Base-by-base conservation (phyloP, 2,329 filamentous ascomycete genomes). In the Fusarium penzigii region DNA sequence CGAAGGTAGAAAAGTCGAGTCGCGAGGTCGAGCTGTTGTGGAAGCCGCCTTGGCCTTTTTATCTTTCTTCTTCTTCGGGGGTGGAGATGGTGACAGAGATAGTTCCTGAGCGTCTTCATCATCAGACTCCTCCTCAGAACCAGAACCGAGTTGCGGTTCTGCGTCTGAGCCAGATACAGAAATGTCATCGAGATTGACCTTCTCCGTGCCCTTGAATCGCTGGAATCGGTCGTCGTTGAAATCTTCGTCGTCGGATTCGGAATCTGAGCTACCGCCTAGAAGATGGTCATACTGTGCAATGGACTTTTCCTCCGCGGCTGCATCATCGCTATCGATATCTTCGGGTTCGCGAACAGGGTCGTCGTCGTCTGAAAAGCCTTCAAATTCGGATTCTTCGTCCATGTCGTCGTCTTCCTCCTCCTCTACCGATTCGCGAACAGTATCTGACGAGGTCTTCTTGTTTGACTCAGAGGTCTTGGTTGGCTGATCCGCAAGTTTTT, bases 1-100 rank as follows among this genome's bases (percentile, higher is more conserved):
- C 1, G 86, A 85, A 0, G 90, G 90, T 2, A 94, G 74, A 67
- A 92, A 91, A 1, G 82, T 82, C 1, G 88, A 83, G 49, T 72
- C 72, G 40, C 57, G 61, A 1, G 58, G 54, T 2, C 56, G 58
- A 17, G 53, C 42, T 13, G 57, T 29, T 5, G 44, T 42, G 11
- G 53, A 38, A 4, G 42, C 49, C 20, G 47, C 44, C 56, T 63
- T 71, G 16, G 62, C 50, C 54, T 70, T 74, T 49, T 72, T 74
- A 25, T 25, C 20, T 20, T 61, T 51, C 45, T 65, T 67, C 52
- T 67, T 71, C 14, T 60, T 54, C 11, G 68, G 69, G 5, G 64
- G 63, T n/a, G 69, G 71, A 3, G 69, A 72, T 7, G 69, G 70
- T 0, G 68, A 72, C 7, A 60, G 52, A 17, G 64, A 65, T 29